phyloP scores from a whole-genome alignment of 345 rosid genomes.

The Rhodamnia argentea region DNA sequence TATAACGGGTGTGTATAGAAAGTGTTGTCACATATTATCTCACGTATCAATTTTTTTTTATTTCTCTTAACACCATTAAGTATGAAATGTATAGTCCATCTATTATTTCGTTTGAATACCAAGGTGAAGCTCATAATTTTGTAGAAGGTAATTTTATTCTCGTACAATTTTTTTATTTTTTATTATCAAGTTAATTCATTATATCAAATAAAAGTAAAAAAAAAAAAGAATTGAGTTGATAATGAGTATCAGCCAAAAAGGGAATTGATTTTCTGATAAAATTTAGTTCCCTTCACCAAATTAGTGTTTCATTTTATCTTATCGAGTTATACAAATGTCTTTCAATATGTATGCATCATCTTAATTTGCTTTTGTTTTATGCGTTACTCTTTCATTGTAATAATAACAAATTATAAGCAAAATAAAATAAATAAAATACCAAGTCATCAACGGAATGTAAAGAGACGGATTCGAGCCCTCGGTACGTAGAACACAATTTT shows the following conservation, averaged over 20 bases:
- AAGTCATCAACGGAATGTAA: no score
- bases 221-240: not conserved
- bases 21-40: fast-evolving
- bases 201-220: not conserved
- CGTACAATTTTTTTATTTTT: not conserved
- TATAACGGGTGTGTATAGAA: not conserved
- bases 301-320: not conserved
- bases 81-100: not conserved
- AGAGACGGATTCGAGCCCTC: no score
- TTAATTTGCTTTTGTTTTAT: not conserved
- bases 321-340: not conserved
- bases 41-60: not conserved
- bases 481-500: not conserved
- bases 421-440: no score
- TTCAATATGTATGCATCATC: not conserved
- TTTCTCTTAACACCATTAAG: not conserved
- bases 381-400: not conserved
- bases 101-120: not conserved
- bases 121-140: not conserved
- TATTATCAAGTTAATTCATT: not conserved
- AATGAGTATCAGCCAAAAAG: not conserved
- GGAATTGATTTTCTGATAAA: not conserved
- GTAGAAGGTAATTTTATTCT: not conserved
- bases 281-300: not conserved
- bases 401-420: not conserved